Base-by-base conservation (phyloP, 169 alveolate species). In the Prorocentrum cordatum region DNA sequence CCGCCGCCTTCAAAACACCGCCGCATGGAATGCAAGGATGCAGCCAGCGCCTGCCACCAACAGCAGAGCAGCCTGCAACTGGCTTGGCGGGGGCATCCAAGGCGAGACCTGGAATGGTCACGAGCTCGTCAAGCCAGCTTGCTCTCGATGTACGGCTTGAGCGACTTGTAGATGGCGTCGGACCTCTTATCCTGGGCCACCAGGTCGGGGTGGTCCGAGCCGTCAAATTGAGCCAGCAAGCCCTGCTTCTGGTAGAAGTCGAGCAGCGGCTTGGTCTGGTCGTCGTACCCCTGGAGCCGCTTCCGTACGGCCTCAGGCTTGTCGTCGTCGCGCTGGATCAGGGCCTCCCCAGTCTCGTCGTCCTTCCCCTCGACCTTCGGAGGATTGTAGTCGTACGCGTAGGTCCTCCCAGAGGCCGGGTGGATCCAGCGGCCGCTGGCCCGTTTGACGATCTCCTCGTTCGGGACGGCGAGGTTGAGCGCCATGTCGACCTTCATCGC, bases 381-480 rank as follows among this genome's bases (percentile, higher is more conserved):
- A 14, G 83, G 83, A 27, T 70, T 70, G 83, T 70, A 70, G 83
- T 70, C 83, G 16, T 70, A 26, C 42, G 83, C 83, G 20, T 70
- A 70, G n/a, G 83, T 70, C 33, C 83, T 61, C 5, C 83, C 83
- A 32, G 83, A 70, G 10, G 64, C 29, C 1, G 64, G 64, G 22
- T 70, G 83, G 45, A 70, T 70, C 83, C 83, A 70, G 39, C 83
- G 83, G 64, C 83, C 42, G n/a, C 64, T 70, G 64, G 27, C 42
- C 18, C 83, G 33, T 27, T 27, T 38, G 42, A 70, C 83, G 22
- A 70, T 70, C 32, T 70, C 83, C 22, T 70, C 83, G 38, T 47
- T 70, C 20, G 83, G 83, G 18, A 70, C 64, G 9, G 39, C 42
- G 24, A 70, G 38, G 29, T 70, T 38, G 62, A 70, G 22, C 31